A percentile compares a stretch with the other conserved stretches of the same genome.
Evolutionary conservation across 2,329 filamentous ascomycete species (phyloP).

Genomic region (Scorias spongiosa): DNA sequence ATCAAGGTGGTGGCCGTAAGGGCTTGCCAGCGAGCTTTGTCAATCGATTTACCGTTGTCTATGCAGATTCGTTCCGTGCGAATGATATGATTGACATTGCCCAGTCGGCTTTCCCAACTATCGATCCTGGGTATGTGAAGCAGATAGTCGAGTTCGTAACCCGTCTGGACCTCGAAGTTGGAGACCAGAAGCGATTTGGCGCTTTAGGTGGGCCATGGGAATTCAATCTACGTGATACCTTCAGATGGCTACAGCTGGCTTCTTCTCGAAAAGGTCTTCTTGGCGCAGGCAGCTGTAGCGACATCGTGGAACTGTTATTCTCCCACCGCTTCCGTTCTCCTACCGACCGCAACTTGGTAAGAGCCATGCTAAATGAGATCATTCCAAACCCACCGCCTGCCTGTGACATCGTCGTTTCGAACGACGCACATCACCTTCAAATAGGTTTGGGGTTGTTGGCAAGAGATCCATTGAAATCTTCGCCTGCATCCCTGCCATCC

Average conservation of each 20-base stretch:
- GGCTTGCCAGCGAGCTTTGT: constrained; percentile 91
- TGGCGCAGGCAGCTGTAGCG: constrained; percentile 42
- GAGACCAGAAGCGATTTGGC: constrained; percentile 39
- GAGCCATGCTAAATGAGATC: constrained; percentile 48
- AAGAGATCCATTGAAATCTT: not conserved
- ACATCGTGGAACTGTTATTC: constrained; percentile 72
- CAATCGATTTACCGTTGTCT: constrained; percentile 95
- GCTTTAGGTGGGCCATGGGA: constrained; percentile 69
- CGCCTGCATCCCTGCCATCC: constrained; percentile 1
- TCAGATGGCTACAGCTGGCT: constrained; percentile 70
- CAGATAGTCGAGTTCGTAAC: constrained; percentile 69
- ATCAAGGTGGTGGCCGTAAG: constrained; percentile 90
- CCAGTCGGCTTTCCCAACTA: constrained; percentile 54
- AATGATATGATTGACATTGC: constrained; percentile 76
- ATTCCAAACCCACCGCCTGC: constrained; percentile 36
- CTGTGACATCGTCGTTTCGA: constrained; percentile 54
- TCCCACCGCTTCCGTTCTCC: constrained; percentile 70
- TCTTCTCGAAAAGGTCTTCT: constrained; percentile 46
- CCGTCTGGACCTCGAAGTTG: constrained; percentile 57
- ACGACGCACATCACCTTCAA: constrained; percentile 53
- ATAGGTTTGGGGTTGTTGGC: constrained; percentile 43
- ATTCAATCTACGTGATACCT: constrained; percentile 80
- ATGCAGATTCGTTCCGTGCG: constrained; percentile 75
- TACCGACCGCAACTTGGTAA: constrained; percentile 51
- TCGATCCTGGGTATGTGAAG: constrained; percentile 43